These are phyloP conservation scores for Avena atlantica DNA, from an alignment of 176 grass and related monocot species.

Conservation along the genomic window DNA sequence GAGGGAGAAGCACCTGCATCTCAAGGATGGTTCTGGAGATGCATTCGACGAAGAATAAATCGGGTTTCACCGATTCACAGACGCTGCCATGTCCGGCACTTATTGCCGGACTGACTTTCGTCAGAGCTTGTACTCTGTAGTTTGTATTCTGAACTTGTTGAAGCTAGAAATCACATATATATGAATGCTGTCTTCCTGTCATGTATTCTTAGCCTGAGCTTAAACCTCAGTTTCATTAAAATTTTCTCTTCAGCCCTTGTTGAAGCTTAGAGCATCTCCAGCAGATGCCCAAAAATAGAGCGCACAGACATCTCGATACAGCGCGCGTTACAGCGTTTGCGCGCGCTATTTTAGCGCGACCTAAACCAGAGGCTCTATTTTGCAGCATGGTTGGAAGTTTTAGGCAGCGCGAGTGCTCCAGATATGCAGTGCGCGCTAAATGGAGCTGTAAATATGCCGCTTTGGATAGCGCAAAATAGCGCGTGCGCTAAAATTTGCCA, in stretches of 20 bases:
- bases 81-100: neutral
- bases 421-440: too few species aligned
- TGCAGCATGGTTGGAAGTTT: too few species aligned
- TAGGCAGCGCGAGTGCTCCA: too few species aligned
- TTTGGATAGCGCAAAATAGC: too few species aligned
- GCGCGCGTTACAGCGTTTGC: too few species aligned
- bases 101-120: neutral
- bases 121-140: conserved; percentile 25
- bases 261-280: too few species aligned
- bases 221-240: neutral
- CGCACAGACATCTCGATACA: too few species aligned
- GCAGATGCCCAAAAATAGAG: too few species aligned
- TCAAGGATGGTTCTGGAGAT: conserved; percentile 64
- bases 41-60: conserved; percentile 61
- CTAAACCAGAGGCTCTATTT: too few species aligned
- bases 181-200: conserved; percentile 4
- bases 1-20: conserved; percentile 96
- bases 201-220: neutral
- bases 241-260: neutral
- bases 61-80: conserved; percentile 1
- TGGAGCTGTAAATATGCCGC: too few species aligned
- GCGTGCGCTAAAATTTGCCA: too few species aligned
- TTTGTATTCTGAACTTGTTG: conserved; percentile 19
- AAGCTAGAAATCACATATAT: conserved; percentile 42
- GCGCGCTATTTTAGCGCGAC: too few species aligned